A percentile compares a stretch with the other conserved stretches of the same genome.
These are phyloP conservation scores for Fusarium domesticum DNA, from an alignment of 2,329 filamentous ascomycete genomes.

Conservation along the genomic window DNA sequence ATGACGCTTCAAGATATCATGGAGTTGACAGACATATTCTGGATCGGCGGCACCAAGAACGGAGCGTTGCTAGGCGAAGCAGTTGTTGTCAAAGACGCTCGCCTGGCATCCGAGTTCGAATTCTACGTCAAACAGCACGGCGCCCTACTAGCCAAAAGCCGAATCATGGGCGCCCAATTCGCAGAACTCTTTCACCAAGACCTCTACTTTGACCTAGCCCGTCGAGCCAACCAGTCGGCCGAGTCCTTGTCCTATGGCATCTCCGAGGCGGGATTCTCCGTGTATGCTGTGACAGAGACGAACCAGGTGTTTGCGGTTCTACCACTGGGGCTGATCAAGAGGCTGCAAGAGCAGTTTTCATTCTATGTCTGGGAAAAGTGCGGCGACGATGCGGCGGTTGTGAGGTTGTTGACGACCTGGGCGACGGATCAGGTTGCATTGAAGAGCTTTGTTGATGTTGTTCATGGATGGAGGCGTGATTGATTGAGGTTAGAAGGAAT, in stretches of 20 bases:
- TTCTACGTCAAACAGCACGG: conserved; percentile 53
- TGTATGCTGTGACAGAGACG: conserved; percentile 46
- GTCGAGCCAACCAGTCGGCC: conserved; percentile 44
- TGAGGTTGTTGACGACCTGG: conserved; percentile 50
- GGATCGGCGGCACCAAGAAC: conserved; percentile 53
- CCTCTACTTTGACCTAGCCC: conserved; percentile 46
- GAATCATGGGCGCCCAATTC: conserved; percentile 49
- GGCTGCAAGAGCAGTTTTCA: conserved; percentile 41
- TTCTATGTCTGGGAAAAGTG: conserved; percentile 50
- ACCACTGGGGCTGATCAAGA: conserved; percentile 37
- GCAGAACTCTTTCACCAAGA: conserved; percentile 45
- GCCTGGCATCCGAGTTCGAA: conserved; percentile 44
- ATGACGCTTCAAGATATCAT: conserved; percentile 44
- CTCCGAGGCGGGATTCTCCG: conserved; percentile 38
- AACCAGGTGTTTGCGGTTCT: conserved; percentile 51
- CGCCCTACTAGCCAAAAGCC: conserved; percentile 48
- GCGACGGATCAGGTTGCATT: conserved; percentile 44
- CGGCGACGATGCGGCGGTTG: conserved; percentile 38
- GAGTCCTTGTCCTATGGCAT: conserved; percentile 44
- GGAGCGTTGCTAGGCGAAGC: conserved; percentile 50
- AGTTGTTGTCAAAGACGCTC: conserved; percentile 44
- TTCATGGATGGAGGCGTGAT: conserved; percentile 16
- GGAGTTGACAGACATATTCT: conserved; percentile 50
- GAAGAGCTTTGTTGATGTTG: conserved; percentile 33
- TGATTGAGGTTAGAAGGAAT: conserved; percentile 31